Base-by-base conservation (phyloP, 768 basidiomycete species). In the Kwoniella mangroviensis region DNA sequence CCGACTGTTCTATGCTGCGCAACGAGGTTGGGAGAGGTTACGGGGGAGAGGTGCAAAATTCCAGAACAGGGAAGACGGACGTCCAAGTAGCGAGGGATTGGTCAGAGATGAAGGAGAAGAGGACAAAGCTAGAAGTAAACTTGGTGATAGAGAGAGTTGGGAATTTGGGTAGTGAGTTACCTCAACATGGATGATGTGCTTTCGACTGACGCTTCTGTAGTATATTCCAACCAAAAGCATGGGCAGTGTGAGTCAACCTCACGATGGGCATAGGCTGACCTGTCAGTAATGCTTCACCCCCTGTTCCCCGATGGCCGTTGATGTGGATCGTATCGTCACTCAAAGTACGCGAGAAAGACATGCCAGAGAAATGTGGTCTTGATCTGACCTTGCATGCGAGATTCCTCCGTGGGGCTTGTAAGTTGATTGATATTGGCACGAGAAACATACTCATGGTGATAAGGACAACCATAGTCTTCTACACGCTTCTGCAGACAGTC, bases 81-180 rank as follows among this genome's bases (percentile, higher is more conserved):
- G 65, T 5, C 57, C 54, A 70, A 70, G 22, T 61, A 63, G 42
- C 52, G 69, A 56, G 61, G 62, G 53, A 15, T 67, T 43, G 55
- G 45, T 52, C 4, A 22, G 15, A 26, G 67, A 62, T 15, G 53
- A 68, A 49, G 19, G 4, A 41, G 34, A 53, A 61, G 43, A 17
- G 42, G 52, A 53, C 15, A 66, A 41, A 52, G 75, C 66, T 34
- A 67, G 73, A 61, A 15, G 62, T 41, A 63, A 65, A 7, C 58
- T 83, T 2, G 82, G 82, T 0, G 71, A 73, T 13, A 70, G 80
- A 63, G 82, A 83, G 63, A 45, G 59, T 3, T 83, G 82, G 82
- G 81, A 81, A 60, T 83, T 80, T 68, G 77, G 75, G 42, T 81
- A 83, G 82, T 82, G 63, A 71, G 79, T 74, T 24, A 21, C 1